A percentile compares a stretch with the other conserved stretches of the same genome.
These are phyloP conservation scores for Crepidotus sp. DNA, from an alignment of 1,284 basidiomycete species.

Conservation along the genomic window DNA sequence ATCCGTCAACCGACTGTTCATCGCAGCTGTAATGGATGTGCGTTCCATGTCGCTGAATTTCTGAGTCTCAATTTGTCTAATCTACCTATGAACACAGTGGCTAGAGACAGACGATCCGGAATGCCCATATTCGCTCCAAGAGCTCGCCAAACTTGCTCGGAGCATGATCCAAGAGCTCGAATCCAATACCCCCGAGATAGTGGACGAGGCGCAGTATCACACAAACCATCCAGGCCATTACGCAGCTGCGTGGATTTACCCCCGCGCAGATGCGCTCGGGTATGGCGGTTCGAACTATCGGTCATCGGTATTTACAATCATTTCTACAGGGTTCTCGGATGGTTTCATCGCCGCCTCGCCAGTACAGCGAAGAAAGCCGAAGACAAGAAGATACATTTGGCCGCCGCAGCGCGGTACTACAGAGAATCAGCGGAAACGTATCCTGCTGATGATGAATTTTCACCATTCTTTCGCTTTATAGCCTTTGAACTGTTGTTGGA, in stretches of 20 bases:
- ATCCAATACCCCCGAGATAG: slow-evolving; percentile 11
- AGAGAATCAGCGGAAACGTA: slow-evolving; percentile 22
- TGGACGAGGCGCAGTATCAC: slow-evolving; percentile 17
- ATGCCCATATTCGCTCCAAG: slow-evolving; percentile 20
- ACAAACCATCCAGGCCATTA: slow-evolving; percentile 21
- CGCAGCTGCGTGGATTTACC: slow-evolving; percentile 30
- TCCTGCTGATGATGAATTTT: slow-evolving; percentile 29
- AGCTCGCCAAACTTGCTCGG: slow-evolving; percentile 24
- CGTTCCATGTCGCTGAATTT: too few relatives aligned
- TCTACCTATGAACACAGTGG: too few relatives aligned
- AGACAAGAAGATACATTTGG: slow-evolving; percentile 15
- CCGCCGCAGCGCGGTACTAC: slow-evolving; percentile 22
- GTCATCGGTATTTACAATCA: not conserved
- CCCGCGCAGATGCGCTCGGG: slow-evolving; percentile 29
- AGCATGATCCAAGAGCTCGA: slow-evolving; percentile 24
- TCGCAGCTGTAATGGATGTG: slow-evolving; percentile 28
- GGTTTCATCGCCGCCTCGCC: slow-evolving; percentile 24
- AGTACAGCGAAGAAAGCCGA: slow-evolving; percentile 13
- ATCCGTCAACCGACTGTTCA: slow-evolving; percentile 25
- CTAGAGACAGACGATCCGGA: slow-evolving; percentile 12
- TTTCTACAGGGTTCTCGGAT: slow-evolving; percentile 25
- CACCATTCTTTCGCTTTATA: slow-evolving; percentile 22
- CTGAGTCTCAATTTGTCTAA: too few relatives aligned
- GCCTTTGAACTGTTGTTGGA: slow-evolving; percentile 24
- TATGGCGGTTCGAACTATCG: slow-evolving; percentile 18